Conservation (phyloP, 805 yeast genomes). For the Metschnikowia santaceciliae region DNA sequence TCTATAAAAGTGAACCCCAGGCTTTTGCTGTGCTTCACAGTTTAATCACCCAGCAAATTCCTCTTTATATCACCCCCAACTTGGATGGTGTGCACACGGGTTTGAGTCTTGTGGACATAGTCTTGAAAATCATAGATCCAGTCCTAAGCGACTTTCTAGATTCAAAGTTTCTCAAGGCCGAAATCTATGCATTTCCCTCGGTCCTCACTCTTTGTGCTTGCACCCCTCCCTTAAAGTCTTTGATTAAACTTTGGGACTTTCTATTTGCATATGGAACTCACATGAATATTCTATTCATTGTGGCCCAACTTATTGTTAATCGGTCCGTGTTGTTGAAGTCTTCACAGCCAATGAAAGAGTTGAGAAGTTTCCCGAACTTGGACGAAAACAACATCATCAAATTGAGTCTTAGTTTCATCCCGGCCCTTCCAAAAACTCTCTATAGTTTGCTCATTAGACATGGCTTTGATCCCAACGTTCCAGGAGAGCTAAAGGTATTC, state of each 20-base stretch:
- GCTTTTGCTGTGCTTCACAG: constrained; percentile 70
- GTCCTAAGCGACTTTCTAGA: constrained; percentile 56
- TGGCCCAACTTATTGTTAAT: constrained; percentile 74
- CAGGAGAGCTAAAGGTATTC: constrained; percentile 27
- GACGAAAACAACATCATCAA: constrained; percentile 73
- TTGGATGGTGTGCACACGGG: constrained; percentile 82
- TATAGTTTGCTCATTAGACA: constrained; percentile 64
- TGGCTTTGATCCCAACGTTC: constrained; percentile 49
- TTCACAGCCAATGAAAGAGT: constrained; percentile 66
- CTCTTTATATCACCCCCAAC: constrained; percentile 72
- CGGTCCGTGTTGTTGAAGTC: constrained; percentile 59
- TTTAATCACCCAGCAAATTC: constrained; percentile 61
- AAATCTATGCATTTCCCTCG: constrained; percentile 81
- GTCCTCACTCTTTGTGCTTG: constrained; percentile 83
- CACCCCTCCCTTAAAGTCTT: constrained; percentile 77
- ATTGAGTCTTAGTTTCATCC: constrained; percentile 73
- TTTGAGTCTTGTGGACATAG: constrained; percentile 64
- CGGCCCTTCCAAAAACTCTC: constrained; percentile 63
- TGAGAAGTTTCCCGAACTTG: constrained; percentile 69
- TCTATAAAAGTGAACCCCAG: constrained; percentile 74
- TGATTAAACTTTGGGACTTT: constrained; percentile 82
- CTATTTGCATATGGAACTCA: constrained; percentile 88
- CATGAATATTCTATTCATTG: constrained; percentile 76
- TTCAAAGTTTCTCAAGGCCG: constrained; percentile 70
- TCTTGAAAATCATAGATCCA: constrained; percentile 69